These are phyloP conservation scores for Apophysomyces trapeziformis DNA, from an alignment of 371 early-diverging fungal species.

Conservation along the genomic window DNA sequence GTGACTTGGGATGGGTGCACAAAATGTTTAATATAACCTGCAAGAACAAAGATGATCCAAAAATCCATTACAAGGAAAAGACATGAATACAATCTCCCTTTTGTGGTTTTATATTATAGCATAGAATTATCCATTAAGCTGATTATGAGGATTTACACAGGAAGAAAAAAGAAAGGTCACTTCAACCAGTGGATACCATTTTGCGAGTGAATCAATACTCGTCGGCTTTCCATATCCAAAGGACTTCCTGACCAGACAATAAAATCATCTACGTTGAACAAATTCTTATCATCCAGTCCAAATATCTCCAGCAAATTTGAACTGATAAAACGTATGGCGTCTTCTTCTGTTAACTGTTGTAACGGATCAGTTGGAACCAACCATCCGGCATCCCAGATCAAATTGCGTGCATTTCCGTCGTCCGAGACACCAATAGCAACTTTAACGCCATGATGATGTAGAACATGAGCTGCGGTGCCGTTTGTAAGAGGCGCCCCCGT, in stretches of 20 bases:
- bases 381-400: conserved; percentile 87
- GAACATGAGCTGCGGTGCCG: conserved; percentile 62
- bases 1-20: no score
- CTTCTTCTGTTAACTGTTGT: conserved; percentile 47
- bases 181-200: background rate
- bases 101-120: no score
- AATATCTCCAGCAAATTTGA: conserved; percentile 70
- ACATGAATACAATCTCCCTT: no score
- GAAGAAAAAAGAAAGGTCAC: background rate
- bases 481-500: conserved; percentile 63
- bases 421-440: conserved; percentile 64
- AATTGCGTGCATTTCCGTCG: conserved; percentile 64
- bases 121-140: no score
- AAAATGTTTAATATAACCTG: no score
- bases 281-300: conserved; percentile 30
- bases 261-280: conserved; percentile 32
- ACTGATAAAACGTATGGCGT: conserved; percentile 75
- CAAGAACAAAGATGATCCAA: no score
- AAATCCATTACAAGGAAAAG: no score
- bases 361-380: conserved; percentile 46
- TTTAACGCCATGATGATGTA: conserved; percentile 67
- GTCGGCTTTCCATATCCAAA: conserved; percentile 56
- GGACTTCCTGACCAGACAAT: conserved; percentile 60
- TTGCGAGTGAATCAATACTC: conserved; percentile 39
- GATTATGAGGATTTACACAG: no score